phyloP scores from a whole-genome alignment of 1,284 basidiomycete genomes.

The Moniliella sp. region DNA sequence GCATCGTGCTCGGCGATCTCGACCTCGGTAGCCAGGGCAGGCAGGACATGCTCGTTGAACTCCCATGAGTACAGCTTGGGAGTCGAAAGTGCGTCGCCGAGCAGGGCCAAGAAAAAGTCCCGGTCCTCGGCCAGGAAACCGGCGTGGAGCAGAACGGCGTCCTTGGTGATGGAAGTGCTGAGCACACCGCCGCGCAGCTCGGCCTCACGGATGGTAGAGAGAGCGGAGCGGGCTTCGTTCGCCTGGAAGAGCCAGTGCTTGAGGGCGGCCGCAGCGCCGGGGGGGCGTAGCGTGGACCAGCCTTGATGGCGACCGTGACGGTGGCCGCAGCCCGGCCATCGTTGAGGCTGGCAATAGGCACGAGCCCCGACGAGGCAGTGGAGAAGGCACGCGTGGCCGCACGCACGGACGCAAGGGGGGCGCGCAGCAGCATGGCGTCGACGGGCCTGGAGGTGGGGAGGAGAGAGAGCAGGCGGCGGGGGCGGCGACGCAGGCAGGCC shows the following conservation, averaged over 20 bases:
- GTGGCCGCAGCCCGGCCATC: background rate
- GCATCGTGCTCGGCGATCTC: slow-evolving; percentile 18
- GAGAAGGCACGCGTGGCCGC: no score
- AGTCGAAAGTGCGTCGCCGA: slow-evolving; percentile 23
- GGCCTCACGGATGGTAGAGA: slow-evolving; percentile 73
- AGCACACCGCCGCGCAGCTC: slow-evolving; percentile 85
- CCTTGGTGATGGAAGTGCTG: slow-evolving; percentile 61
- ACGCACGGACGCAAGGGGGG: no score
- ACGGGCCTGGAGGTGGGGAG: no score
- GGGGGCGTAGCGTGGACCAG: slow-evolving; percentile 2
- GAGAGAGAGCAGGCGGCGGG: no score
- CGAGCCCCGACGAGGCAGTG: background rate
- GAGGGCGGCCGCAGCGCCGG: slow-evolving; percentile 14
- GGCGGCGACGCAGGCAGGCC: no score
- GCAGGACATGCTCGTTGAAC: slow-evolving; percentile 28
- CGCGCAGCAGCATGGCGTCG: no score
- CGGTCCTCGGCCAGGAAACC: slow-evolving; percentile 80
- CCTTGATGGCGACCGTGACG: background rate
- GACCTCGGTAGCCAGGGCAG: slow-evolving; percentile 18
- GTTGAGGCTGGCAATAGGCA: background rate
- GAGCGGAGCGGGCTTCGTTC: slow-evolving; percentile 47
- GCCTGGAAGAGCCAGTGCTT: slow-evolving; percentile 25
- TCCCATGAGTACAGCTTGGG: slow-evolving; percentile 23
- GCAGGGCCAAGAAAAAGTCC: slow-evolving; percentile 26
- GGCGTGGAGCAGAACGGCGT: slow-evolving; percentile 74